Evolutionary conservation across 257 asterid genomes (phyloP).

Genomic region (Gynochthodes officinalis): DNA sequence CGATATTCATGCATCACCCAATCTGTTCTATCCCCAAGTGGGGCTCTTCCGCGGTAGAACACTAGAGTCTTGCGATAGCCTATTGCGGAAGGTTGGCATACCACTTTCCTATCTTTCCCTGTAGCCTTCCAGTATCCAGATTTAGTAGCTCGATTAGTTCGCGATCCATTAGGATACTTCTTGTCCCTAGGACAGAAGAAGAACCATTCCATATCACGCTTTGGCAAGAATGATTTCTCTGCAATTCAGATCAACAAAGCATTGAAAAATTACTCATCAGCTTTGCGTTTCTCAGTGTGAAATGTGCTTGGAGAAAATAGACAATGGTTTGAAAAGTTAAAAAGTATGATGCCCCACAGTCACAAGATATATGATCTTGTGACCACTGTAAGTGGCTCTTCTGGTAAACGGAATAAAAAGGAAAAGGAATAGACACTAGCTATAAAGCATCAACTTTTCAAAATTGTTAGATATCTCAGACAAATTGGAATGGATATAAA

Average conservation of each 20-base stretch:
- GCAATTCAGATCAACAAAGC: constrained; percentile 19
- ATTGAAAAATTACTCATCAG: neutral
- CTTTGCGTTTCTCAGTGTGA: neutral
- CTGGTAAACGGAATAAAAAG: constrained; percentile 14
- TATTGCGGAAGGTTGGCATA: constrained; percentile 31
- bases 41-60: constrained; percentile 51
- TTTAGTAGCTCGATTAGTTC: constrained; percentile 50
- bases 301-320: neutral
- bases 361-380: constrained; percentile 7
- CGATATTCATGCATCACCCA: constrained; percentile 60
- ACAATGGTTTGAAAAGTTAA: neutral
- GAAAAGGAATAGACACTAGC: constrained; percentile 16
- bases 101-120: constrained; percentile 45
- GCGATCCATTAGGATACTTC: constrained; percentile 50
- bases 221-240: constrained; percentile 54
- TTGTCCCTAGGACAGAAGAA: constrained; percentile 50
- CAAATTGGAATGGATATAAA: neutral
- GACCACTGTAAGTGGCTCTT: constrained; percentile 4
- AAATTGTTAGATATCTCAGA: neutral
- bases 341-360: constrained; percentile 29
- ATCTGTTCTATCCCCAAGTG: constrained; percentile 46
- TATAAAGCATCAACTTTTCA: constrained; percentile 25
- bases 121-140: constrained; percentile 61
- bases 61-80: constrained; percentile 50
- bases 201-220: constrained; percentile 54